phyloP scores from a whole-genome alignment of 306 rosid species.

The Crotalaria pallida region DNA sequence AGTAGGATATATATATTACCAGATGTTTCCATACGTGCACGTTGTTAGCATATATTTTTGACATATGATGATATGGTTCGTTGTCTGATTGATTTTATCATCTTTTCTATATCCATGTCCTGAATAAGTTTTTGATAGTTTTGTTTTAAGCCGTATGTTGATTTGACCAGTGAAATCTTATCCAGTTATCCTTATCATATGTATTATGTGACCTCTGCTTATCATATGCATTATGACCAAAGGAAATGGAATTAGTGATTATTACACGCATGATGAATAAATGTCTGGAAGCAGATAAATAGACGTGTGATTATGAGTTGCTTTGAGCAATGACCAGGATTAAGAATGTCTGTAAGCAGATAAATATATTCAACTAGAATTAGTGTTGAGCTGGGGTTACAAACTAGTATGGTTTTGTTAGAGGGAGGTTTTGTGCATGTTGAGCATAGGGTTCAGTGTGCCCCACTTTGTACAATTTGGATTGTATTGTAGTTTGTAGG shows the following conservation, averaged over 20 bases:
- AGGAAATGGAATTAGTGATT: not conserved
- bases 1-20: not conserved
- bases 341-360: not conserved
- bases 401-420: not conserved
- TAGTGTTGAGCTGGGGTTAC: not conserved
- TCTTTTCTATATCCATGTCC: not conserved
- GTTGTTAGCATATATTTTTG: not conserved
- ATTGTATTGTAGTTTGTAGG: slow-evolving; percentile 2
- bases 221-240: not conserved
- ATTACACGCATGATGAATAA: too few species aligned
- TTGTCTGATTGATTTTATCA: not conserved
- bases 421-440: not conserved
- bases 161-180: not conserved
- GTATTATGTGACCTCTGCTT: not conserved
- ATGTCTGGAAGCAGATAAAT: too few species aligned
- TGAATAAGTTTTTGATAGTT: not conserved
- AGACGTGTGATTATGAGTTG: not conserved
- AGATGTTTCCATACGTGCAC: not conserved
- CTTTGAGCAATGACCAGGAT: not conserved
- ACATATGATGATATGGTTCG: not conserved
- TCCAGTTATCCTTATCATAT: not conserved
- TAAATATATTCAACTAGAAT: slow-evolving; percentile 8
- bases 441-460: not conserved
- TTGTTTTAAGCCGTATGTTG: not conserved
- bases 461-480: slow-evolving; percentile 1